phyloP scores from a whole-genome alignment of 805 yeast species.

The Helenozyma rhizophorensis region DNA sequence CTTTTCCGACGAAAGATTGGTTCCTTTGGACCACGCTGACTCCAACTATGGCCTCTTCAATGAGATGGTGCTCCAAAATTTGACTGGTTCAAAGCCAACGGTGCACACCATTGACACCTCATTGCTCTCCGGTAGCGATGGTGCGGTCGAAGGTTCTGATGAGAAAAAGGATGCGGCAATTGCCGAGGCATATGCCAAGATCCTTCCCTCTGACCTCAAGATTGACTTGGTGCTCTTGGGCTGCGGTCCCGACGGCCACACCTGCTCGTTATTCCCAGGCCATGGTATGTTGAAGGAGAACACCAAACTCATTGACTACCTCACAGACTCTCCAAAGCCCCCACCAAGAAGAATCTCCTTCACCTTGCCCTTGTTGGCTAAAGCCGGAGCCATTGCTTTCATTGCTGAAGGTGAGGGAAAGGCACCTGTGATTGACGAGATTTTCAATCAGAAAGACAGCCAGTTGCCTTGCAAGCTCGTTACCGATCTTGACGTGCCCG shows the following conservation, averaged over 20 bases:
- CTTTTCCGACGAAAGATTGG: conserved; percentile 89
- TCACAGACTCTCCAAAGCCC: conserved; percentile 87
- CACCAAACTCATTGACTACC: conserved; percentile 50
- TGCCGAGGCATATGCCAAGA: conserved; percentile 58
- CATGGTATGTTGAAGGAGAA: conserved; percentile 62
- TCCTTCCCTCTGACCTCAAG: conserved; percentile 44
- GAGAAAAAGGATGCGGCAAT: conserved; percentile 43
- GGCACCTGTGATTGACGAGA: conserved; percentile 64
- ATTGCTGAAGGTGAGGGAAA: conserved; percentile 89
- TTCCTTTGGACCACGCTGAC: conserved; percentile 75
- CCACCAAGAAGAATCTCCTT: conserved; percentile 90
- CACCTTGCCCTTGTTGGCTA: conserved; percentile 70
- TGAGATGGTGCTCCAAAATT: conserved; percentile 50
- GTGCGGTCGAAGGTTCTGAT: conserved; percentile 41
- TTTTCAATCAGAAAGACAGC: conserved; percentile 51
- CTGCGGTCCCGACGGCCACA: conserved; percentile 95
- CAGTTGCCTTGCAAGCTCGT: conserved; percentile 73
- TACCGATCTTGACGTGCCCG: conserved; percentile 52
- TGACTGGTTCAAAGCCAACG: conserved; percentile 48
- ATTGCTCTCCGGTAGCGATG: conserved; percentile 49
- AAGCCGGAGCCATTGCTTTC: conserved; percentile 58
- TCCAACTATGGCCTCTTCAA: conserved; percentile 83
- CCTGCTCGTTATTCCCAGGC: conserved; percentile 89
- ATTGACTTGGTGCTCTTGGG: conserved; percentile 76
- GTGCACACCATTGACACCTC: conserved; percentile 64